Evolutionary conservation across 2,329 filamentous ascomycete genomes (phyloP).

Genomic region (Claviceps arundinis): DNA sequence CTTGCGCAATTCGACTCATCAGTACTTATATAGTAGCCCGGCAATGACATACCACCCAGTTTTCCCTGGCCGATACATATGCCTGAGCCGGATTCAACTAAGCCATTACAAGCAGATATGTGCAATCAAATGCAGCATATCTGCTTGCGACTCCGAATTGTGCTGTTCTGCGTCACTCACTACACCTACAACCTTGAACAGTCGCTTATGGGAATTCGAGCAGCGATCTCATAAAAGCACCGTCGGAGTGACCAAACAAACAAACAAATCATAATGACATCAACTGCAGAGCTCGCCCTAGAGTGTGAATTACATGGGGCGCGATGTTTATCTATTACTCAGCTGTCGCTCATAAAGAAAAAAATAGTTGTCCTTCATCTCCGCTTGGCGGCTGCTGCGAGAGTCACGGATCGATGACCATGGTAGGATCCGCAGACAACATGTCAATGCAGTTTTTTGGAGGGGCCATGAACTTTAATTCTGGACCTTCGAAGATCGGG

Average conservation of each 20-base stretch:
- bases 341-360: neutral
- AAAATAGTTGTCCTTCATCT: too few species aligned
- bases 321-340: neutral
- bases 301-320: neutral
- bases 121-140: neutral
- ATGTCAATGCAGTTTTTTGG: conserved; percentile 24
- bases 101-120: neutral
- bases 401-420: conserved; percentile 16
- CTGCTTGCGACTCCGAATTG: neutral
- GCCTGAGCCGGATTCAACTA: neutral
- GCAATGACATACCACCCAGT: neutral
- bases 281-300: neutral
- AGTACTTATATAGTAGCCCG: neutral
- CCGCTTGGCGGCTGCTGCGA: too few species aligned
- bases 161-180: neutral
- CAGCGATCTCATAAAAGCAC: neutral
- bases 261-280: neutral
- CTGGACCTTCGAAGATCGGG: conserved; percentile 42
- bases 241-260: neutral
- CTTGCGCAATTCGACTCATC: neutral
- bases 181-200: neutral
- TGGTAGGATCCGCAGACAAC: conserved; percentile 14
- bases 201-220: neutral
- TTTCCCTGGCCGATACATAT: neutral
- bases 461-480: conserved; percentile 34